Evolutionary conservation across 306 rosid genomes (phyloP), one percentile per base, ranked within the genome.

Genomic region (Quercus robur): DNA sequence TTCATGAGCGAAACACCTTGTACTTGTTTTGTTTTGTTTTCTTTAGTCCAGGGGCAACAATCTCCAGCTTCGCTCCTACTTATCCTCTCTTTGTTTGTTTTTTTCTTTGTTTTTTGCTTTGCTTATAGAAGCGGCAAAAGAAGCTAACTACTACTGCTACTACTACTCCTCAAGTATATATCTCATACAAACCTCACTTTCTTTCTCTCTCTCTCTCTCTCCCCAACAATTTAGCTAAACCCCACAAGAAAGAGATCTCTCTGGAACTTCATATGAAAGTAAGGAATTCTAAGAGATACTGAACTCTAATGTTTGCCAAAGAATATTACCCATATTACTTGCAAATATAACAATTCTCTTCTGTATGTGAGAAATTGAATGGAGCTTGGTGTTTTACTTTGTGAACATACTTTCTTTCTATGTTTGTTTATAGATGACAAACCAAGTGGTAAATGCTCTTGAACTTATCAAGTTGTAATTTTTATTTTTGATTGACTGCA

Each of bases 101-200:
- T 77, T 81, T 74, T 5, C 0, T 83, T 73, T 82, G 82, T 9
- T 64, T 64, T 59, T 76, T 83, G 75, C 78, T 73, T 88, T 87
- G 97, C 97, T 91, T 91, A 62, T 74, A 62, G 77, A 86, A 89
- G 89, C 94, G 91, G 92, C 92, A 90, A 8, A 41, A 41, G 46
- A 41, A 41, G 46, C 46, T 8, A 41, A 7, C 46, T 7, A 8
- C 46, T 38, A 5, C 41, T 38, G 0, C 46, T 38, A 38, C 46
- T 41, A 8, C 46, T 38, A 38, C 2, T 38, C 2, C 2, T 2
- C 11, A 0, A 7, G 44, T 7, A 41, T 41, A 68, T 21, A 21
- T 18, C 78, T 81, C 85, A 56, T 77, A 77, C 86, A 77, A 84
- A 85, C 75, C 57, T 41, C 72, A 12, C 84, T 78, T 17, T 33